Evolutionary conservation across 1,284 basidiomycete species (phyloP), one percentile per base, ranked within the genome.

Genomic region (Heterobasidion irregulare): DNA sequence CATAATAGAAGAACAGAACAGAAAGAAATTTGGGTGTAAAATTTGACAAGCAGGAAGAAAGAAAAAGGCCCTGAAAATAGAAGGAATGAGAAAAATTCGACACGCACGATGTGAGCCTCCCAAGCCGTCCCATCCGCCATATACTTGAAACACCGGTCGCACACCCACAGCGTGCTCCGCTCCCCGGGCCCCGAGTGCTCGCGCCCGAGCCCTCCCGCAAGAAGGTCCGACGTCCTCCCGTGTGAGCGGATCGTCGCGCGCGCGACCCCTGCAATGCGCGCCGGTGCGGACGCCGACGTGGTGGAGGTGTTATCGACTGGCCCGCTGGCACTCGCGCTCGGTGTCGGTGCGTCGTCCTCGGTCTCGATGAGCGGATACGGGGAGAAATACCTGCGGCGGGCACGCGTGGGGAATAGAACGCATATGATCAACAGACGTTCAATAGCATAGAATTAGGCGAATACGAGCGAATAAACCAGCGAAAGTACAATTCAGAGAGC

Each of bases 71-170:
- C 46, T 57, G 59, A 52, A 50, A 32, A 41, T 18, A 16, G 53
- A 34, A 57, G 19, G 43, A 18, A 26, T 26, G 26, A 26, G 26
- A 26, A 26, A 26, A 26, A 26, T 26, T 26, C 26, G 26, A 26
- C 26, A 73, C 84, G 64, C 61, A 92, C 91, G 53, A 76, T 75
- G 68, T 97, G 94, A 49, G 80, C 64, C 58, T 91, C 86, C 80
- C 88, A 93, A 18, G 76, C 73, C 2, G 74, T 70, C 16, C 82
- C 79, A 45, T 92, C 86, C 2, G 82, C 74, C 87, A 95, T 93
- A 69, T 98, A 99, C 72, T 97, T 98, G 84, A 98, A 97, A 73
- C 96, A 99, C 56, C 87, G 81, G 58, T 94, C 88, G 66, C 94
- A 96, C 16, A 96, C 90, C 81, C 85, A 93, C 26, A 94, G 68